Percentiles rank a stretch among this genome's conserved stretches.
Conservation (phyloP, 2,329 filamentous ascomycete species). For the Xylariaceae sp. region DNA sequence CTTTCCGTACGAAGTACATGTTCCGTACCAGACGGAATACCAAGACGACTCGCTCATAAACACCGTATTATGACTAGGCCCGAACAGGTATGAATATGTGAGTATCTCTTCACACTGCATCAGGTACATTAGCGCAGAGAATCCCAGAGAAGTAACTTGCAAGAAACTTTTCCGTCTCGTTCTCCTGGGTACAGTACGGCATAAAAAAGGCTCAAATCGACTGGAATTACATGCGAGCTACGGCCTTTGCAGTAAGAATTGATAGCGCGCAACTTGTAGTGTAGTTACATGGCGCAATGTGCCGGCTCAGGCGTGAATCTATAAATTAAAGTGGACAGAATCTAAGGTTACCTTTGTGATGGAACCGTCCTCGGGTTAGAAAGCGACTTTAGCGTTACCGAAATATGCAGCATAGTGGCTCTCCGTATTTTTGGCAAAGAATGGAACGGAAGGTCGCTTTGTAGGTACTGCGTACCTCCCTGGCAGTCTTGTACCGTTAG, state of each 20-base stretch:
- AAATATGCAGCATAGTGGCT: slow-evolving; percentile 25
- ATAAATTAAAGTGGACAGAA: slow-evolving; percentile 13
- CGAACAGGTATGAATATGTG: not conserved
- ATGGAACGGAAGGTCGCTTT: slow-evolving; percentile 3
- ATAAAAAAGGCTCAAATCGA: not conserved
- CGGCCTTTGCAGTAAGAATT: too few species aligned
- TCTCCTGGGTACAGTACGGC: not conserved
- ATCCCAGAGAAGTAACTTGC: not conserved
- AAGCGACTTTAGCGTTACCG: slow-evolving; percentile 30
- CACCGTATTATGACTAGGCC: not conserved
- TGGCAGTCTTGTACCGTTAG: not conserved
- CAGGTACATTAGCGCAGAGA: not conserved
- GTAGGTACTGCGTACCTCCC: not conserved
- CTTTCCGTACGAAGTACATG: too few species aligned
- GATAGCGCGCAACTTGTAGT: not conserved
- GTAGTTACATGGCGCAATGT: not conserved
- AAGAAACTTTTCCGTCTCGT: not conserved
- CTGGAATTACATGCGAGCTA: not conserved
- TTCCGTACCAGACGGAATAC: too few species aligned
- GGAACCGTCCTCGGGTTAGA: slow-evolving; percentile 31
- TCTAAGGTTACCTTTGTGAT: slow-evolving; percentile 31
- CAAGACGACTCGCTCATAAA: not conserved
- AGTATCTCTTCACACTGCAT: not conserved
- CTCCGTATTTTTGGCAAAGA: slow-evolving; percentile 25
- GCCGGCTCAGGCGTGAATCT: not conserved